Base-by-base conservation (phyloP, 495 filamentous ascomycete genomes). In the Daldinia loculata region DNA sequence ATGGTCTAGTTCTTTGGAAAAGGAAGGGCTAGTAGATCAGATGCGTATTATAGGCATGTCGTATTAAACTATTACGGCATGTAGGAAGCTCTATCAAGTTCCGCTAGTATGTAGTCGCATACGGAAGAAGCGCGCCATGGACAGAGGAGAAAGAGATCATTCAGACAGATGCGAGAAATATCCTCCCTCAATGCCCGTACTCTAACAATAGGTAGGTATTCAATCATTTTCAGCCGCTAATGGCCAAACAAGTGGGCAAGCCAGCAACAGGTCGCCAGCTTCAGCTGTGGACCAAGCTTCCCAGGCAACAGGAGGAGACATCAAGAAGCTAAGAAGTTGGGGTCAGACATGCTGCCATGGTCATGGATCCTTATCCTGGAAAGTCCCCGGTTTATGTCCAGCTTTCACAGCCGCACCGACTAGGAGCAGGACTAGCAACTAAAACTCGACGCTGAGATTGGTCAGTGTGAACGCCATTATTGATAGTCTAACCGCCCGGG, bases 161-260 rank as follows among this genome's bases (percentile, higher is more conserved):
- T 24, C 56, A 50, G 41, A 51, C 26, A 17, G 41, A 56, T 15
- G 38, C 45, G 43, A 34, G 22, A 30, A 38, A 30, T 24, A 51
- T 58, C 19, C 30, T 27, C 2, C 27, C 41, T 38, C 32, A 22
- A 60, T 6, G 7, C 38, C 19, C 22, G 9, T 30, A 38, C 2
- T 43, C 14, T 19, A 29, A 17, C 58, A 34, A 63, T 27, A 29
- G 27, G 27, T 27, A 43, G 17, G 17, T 26, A 56, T 55, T 56
- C 65, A 66, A 57, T 56, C 56, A 29, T 29, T 66, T 55, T 61
- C 57, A 62, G 57, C 50, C 52, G 61, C 62, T 38, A 39, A 43
- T 45, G n/a, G 12, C 32, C 50, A 48, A 27, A 17, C 29, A n/a
- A 48, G 36, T 43, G 15, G 50, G 30, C 45, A 56, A 56, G 50